Conservation (phyloP, 305 asterid species). For the Fraxinus angustifolia region DNA sequence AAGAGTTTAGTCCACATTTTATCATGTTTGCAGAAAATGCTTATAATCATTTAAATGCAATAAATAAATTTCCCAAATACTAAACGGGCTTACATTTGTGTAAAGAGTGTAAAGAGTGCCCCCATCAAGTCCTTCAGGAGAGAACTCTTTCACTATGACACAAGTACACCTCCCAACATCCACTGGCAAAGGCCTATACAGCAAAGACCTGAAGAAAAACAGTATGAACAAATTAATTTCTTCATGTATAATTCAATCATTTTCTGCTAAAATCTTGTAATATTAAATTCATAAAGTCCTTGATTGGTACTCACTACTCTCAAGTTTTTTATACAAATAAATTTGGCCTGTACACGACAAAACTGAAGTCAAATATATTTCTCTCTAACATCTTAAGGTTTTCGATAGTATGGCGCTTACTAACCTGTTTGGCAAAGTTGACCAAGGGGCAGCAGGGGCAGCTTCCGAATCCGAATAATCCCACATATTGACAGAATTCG, state of each 20-base stretch:
- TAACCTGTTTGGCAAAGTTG: constrained; percentile 78
- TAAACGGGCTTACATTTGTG: constrained; percentile 57
- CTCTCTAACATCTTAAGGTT: not conserved
- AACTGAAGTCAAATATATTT: not conserved
- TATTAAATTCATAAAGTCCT: not conserved
- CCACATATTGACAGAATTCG: constrained; percentile 63
- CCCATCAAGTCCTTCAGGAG: constrained; percentile 51
- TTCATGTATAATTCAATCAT: not conserved
- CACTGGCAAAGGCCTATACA: constrained; percentile 83
- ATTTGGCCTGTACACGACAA: not conserved
- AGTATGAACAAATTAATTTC: not conserved
- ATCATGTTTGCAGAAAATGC: not conserved
- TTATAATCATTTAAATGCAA: not conserved
- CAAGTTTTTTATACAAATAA: not conserved
- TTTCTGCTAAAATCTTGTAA: not conserved
- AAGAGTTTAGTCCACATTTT: not conserved
- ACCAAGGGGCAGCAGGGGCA: constrained; percentile 95
- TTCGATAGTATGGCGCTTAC: not conserved
- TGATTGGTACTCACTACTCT: not conserved
- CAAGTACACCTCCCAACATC: constrained; percentile 91
- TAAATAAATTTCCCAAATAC: not conserved
- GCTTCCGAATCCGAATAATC: constrained; percentile 81
- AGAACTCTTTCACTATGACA: constrained; percentile 73
- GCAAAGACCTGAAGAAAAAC: constrained; percentile 52
- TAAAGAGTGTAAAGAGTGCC: constrained; percentile 71